phyloP scores from a whole-genome alignment of 495 filamentous ascomycete species.

The Daldinia concentrica region DNA sequence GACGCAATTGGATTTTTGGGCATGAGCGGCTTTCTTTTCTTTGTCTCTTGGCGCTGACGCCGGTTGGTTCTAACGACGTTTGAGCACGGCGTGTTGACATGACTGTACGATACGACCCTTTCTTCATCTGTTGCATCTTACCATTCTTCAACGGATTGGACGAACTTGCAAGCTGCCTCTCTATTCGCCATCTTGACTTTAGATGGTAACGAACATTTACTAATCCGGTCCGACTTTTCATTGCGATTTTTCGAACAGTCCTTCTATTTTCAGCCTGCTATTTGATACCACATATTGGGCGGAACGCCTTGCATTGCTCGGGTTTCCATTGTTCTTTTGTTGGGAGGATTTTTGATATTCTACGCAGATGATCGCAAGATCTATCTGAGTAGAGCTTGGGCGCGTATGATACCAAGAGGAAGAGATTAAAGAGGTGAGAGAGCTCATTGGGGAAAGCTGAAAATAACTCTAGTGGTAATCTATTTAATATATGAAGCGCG shows the following conservation, averaged over 20 bases:
- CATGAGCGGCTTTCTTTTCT: conserved; percentile 28
- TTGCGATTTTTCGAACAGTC: conserved; percentile 9
- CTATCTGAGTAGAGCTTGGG: conserved; percentile 18
- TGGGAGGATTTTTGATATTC: conserved; percentile 7
- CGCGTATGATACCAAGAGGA: conserved; percentile 33
- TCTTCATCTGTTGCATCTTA: conserved; percentile 4
- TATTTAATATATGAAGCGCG: conserved; percentile 31
- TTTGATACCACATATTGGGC: conserved; percentile 21
- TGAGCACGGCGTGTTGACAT: conserved; percentile 39
- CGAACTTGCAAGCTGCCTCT: conserved; percentile 8
- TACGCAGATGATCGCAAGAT: conserved; percentile 22
- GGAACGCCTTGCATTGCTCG: conserved; percentile 1
- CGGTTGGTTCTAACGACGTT: conserved; percentile 34
- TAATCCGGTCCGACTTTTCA: conserved; percentile 11
- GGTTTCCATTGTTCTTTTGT: conserved; percentile 13
- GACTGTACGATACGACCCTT: conserved; percentile 35
- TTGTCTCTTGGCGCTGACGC: conserved; percentile 25
- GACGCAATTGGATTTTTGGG: conserved; percentile 27
- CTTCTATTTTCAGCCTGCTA: conserved; percentile 16
- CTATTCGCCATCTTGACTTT: neutral
- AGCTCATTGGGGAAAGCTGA: conserved; percentile 17
- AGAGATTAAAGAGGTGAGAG: conserved; percentile 9
- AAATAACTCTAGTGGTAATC: conserved; percentile 29
- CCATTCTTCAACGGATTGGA: conserved; percentile 3
- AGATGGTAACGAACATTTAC: neutral